Percentiles rank a stretch among this genome's conserved stretches.
Evolutionary conservation across 495 filamentous ascomycete genomes (phyloP).

Genomic region (Tuber magnatum): DNA sequence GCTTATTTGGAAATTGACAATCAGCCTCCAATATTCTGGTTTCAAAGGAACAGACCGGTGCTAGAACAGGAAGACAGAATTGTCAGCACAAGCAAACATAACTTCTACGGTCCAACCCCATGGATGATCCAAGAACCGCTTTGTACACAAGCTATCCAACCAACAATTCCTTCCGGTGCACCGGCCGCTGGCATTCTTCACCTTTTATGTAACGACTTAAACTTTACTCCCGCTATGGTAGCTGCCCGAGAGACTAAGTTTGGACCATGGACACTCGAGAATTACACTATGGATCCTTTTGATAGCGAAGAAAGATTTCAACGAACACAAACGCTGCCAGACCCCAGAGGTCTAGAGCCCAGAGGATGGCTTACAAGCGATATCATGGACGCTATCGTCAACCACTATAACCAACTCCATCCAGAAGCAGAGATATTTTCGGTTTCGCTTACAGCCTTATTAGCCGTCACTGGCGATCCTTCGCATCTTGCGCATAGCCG

Average conservation of each 20-base stretch:
- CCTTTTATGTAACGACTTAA: not conserved
- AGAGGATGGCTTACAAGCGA: not conserved
- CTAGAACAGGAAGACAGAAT: not conserved
- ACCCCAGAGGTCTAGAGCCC: not conserved
- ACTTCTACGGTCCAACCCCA: slow-evolving; percentile 1
- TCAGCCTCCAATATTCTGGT: not conserved
- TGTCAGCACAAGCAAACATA: not conserved
- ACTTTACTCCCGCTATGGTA: not conserved
- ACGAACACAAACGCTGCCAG: not conserved
- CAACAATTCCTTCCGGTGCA: not conserved
- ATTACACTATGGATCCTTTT: not conserved
- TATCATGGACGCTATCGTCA: not conserved
- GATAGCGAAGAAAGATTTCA: not conserved
- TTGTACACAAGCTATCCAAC: not conserved
- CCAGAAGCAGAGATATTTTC: not conserved
- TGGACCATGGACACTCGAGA: not conserved
- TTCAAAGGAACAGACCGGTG: not conserved
- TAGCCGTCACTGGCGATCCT: not conserved
- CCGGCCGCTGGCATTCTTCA: not conserved
- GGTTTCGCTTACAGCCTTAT: not conserved
- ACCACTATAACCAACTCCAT: not conserved
- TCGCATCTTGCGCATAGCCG: not conserved
- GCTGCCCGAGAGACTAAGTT: not conserved
- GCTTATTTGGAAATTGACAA: not conserved
- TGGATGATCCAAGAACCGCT: not conserved